These are phyloP conservation scores for Stemphylium beticola DNA, from an alignment of 2,329 filamentous ascomycete genomes.

Conservation along the genomic window DNA sequence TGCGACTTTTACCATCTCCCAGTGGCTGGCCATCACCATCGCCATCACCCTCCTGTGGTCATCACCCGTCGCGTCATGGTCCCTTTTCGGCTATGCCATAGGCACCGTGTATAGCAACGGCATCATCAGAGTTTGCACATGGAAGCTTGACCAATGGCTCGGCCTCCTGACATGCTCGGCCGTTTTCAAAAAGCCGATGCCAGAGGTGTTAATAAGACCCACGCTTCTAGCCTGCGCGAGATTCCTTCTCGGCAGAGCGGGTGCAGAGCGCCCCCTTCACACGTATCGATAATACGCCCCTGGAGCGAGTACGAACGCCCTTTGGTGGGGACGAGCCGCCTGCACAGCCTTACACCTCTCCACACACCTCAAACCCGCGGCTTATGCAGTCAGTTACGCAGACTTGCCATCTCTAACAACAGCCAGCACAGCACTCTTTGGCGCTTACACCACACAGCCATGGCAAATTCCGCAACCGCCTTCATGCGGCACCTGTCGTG, in stretches of 20 bases:
- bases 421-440: not conserved
- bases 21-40: no score
- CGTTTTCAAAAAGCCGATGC: not conserved
- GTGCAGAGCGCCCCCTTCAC: not conserved
- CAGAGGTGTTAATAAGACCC: not conserved
- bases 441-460: not conserved
- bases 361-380: no score
- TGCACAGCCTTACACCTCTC: no score
- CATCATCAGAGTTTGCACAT: slow-evolving; percentile 2
- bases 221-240: not conserved
- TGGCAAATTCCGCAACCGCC: no score
- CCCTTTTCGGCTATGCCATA: not conserved
- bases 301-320: no score
- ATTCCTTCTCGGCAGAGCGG: not conserved
- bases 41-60: no score
- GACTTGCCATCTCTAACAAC: no score
- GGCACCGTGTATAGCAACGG: not conserved
- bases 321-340: no score
- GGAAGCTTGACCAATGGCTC: not conserved
- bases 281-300: not conserved
- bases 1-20: no score
- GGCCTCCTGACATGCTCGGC: not conserved
- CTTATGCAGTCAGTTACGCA: no score
- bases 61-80: not conserved
- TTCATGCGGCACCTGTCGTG: no score